These are phyloP conservation scores for Aspergillus sp. DNA, from an alignment of 2,329 filamentous ascomycete genomes.

Conservation along the genomic window DNA sequence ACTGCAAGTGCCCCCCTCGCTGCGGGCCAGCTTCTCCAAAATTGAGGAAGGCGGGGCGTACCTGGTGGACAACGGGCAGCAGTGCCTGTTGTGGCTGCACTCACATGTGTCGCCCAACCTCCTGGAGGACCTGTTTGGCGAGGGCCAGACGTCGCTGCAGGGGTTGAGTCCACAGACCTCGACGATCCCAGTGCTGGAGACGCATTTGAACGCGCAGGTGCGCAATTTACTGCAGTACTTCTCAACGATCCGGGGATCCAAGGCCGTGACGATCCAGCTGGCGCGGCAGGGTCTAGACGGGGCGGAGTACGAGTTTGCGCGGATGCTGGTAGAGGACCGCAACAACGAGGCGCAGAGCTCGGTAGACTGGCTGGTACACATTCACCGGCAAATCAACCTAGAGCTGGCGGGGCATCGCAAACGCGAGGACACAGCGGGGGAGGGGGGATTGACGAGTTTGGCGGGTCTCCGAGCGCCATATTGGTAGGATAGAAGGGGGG, in stretches of 20 bases:
- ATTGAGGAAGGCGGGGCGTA: constrained; percentile 94
- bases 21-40: constrained; percentile 81
- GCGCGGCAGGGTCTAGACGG: constrained; percentile 92
- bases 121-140: constrained; percentile 84
- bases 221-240: constrained; percentile 91
- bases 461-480: constrained; percentile 50
- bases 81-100: constrained; percentile 90
- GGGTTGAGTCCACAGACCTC: constrained; percentile 79
- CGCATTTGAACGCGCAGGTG: constrained; percentile 90
- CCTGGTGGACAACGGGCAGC: constrained; percentile 91
- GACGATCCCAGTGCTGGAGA: constrained; percentile 79
- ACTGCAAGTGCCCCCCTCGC: constrained; percentile 75
- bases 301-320: constrained; percentile 93
- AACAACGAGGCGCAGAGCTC: constrained; percentile 98
- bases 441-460: constrained; percentile 48
- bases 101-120: constrained; percentile 89
- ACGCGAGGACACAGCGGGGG: constrained; percentile 46
- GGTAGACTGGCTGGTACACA: constrained; percentile 95
- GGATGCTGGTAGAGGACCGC: constrained; percentile 86
- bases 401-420: constrained; percentile 64
- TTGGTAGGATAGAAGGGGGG: constrained; percentile 35
- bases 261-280: constrained; percentile 84
- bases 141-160: constrained; percentile 69
- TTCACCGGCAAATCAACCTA: constrained; percentile 89
- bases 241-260: constrained; percentile 75